Base-by-base conservation (phyloP, 2,329 filamentous ascomycete genomes). In the Ceratocystis diversiconidia region DNA sequence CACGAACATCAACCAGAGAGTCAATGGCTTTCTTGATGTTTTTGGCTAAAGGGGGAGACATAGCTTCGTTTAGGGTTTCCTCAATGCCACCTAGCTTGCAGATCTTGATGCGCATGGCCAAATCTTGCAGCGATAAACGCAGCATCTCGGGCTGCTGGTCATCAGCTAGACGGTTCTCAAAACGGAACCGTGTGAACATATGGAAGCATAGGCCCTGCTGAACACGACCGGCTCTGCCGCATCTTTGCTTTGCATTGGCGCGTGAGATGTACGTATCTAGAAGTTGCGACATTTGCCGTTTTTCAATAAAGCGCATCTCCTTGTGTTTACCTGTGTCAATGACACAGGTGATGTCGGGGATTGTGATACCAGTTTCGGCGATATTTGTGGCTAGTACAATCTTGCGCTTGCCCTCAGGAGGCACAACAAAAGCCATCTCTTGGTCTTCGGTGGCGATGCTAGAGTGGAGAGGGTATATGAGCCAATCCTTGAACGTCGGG, bases 351-450 rank as follows among this genome's bases (percentile, higher is more conserved):
- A 99, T 90, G 73, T 99, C 94, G 0, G 94, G 94, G 69, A 99
- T 99, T 0, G 94, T 99, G 72, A 99, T 96, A 78, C 94, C 94
- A 0, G 94, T 99, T 74, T 99, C 94, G 3, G 94, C 94, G 73
- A 99, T 99, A 72, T 99, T 99, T 15, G 94, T 99, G 1, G 94
- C 92, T 65, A 99, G 82, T 1, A 99, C 92, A 69, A 99, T 94
- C 76, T 99, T 99, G 69, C 92, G 84, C 66, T 85, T 80, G 0
- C 92, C 92, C 2, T 80, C 81, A 0, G 92, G 90, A 5, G 94
- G 94, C 0, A 96, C 77, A 5, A 90, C 78, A 73, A 99, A 99
- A 0, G 94, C 94, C 43, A 88, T 86, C 75, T 99, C 92, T 73
- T 99, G 94, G 68, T 99, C 94, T 71, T 97, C 92, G 60, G 89